Base-by-base conservation (phyloP, 495 filamentous ascomycete species). In the Aspergillus carlsbadensis region DNA sequence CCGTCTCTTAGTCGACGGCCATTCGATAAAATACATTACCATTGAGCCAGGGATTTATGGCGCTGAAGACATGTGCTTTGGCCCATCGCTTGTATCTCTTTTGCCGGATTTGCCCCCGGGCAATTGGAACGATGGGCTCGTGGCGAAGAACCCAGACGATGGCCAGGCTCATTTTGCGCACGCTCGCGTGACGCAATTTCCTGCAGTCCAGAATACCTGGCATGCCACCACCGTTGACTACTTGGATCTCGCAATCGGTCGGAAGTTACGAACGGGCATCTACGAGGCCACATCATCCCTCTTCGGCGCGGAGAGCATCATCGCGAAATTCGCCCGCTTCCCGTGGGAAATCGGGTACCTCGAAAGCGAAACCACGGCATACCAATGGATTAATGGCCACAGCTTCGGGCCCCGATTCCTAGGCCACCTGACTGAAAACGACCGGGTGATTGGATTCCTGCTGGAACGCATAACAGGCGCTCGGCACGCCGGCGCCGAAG, bases 401-500 rank as follows among this genome's bases (percentile, higher is more conserved):
- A 60, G 53, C 10, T 74, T 77, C 15, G 72, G 67, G 6, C 76
- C 78, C 3, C 39, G 48, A 22, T 78, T 81, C 45, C 61, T 80
- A 5, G 73, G 70, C 35, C 74, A 81, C 57, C 34, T 81, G 13
- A 73, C 59, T 7, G 76, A 83, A 59, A 54, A 65, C 8, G 72
- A 64, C 3, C 60, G 78, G 3, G 72, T 77, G 10, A 74, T 81
- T 57, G 75, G 77, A 5, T 78, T 81, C 50, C 36, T 80, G 14
- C 46, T 80, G 54, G 70, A 76, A 54, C 54, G 61, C 13, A 65
- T 80, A 1, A 26, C 24, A 8, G 22, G 62, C 48, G 60, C 61
- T 4, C 57, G 69, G 36, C 53, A 68, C 18, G 73, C 75, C 6
- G 60, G 54, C 7, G 42, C 60, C 7, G 39, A 61, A 20, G 78